Base-by-base conservation (phyloP, 768 basidiomycete species). In the Tylopilus sp. region DNA sequence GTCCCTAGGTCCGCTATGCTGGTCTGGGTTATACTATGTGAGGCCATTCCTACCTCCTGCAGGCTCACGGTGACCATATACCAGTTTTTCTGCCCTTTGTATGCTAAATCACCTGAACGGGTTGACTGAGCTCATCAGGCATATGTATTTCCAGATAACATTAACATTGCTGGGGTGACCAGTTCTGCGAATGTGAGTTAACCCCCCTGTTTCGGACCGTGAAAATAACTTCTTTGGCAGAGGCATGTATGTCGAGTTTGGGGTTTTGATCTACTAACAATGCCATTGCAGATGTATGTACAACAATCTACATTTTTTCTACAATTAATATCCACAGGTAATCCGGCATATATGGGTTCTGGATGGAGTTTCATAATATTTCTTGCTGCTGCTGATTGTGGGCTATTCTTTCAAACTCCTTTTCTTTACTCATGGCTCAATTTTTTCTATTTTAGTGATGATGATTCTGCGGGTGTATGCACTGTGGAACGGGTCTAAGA, bases 11-110 rank as follows among this genome's bases (percentile, higher is more conserved):
- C 15, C 48, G 49, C 12, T 54, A 51, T 41, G 2, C 17, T 28
- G 48, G 53, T n/a, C 40, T 54, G 18, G 41, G 20, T 40, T 28
- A 21, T 4, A 25, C n/a, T 22, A n/a, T 53, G 54, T 55, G 40
- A 3, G 54, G 22, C 4, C 17, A 22, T 36, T 17, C 26, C n/a
- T 20, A 3, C 6, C 12, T 1, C 13, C 6, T 7, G 2, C 28
- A 31, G 6, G 3, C 25, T 40, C 13, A 48, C 3, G 11, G 33
- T 12, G 3, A 4, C 11, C 28, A 2, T 48, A 4, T 0, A 38
- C 31, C 25, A 55, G 47, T 25, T 5, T 46, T 1, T 15, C 3
- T 25, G 28, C 22, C 3, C 35, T 53, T 2, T 2, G 54, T 55
- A 55, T 9, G 52, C n/a, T 33, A 10, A 13, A 31, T 31, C 31